Evolutionary conservation across 306 rosid genomes (phyloP).

Genomic region (Alnus rubra): DNA sequence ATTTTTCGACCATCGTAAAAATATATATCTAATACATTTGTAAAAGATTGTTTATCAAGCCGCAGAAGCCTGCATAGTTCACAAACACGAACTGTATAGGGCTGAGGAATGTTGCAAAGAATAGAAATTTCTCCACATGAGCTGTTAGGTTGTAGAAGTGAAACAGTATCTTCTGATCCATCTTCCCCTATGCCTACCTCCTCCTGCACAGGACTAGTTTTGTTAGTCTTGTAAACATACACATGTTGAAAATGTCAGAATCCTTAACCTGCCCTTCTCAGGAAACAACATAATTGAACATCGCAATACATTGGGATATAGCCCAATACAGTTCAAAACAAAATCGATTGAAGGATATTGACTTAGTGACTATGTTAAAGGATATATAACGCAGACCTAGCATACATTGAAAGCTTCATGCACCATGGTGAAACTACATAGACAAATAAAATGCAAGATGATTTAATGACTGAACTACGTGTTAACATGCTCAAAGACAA

Average conservation of each 20-base stretch:
- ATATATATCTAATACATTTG: slow-evolving; percentile 81
- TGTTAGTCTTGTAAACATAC: slow-evolving; percentile 12
- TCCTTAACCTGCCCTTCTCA: neutral
- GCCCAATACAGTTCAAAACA: neutral
- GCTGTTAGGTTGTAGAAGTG: slow-evolving; percentile 54
- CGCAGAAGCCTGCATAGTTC: slow-evolving; percentile 87
- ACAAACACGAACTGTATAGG: slow-evolving; percentile 82
- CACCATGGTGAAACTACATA: slow-evolving; percentile 1
- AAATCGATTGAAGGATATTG: neutral
- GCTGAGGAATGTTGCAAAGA: slow-evolving; percentile 96
- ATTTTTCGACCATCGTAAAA: slow-evolving; percentile 89
- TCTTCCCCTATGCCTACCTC: slow-evolving; percentile 68
- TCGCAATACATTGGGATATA: neutral
- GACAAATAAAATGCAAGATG: neutral
- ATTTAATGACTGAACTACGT: neutral
- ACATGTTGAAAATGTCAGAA: slow-evolving; percentile 1
- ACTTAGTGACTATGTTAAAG: slow-evolving; percentile 11
- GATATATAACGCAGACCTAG: slow-evolving; percentile 3
- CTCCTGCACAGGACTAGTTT: slow-evolving; percentile 59
- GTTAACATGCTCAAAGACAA: neutral
- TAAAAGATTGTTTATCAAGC: slow-evolving; percentile 86
- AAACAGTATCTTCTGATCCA: slow-evolving; percentile 71
- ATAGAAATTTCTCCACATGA: slow-evolving; percentile 88
- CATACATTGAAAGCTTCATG: slow-evolving; percentile 13
- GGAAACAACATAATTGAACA: slow-evolving; percentile 1